Conservation (phyloP, 257 asterid genomes). For the Hygrophila difformis region DNA sequence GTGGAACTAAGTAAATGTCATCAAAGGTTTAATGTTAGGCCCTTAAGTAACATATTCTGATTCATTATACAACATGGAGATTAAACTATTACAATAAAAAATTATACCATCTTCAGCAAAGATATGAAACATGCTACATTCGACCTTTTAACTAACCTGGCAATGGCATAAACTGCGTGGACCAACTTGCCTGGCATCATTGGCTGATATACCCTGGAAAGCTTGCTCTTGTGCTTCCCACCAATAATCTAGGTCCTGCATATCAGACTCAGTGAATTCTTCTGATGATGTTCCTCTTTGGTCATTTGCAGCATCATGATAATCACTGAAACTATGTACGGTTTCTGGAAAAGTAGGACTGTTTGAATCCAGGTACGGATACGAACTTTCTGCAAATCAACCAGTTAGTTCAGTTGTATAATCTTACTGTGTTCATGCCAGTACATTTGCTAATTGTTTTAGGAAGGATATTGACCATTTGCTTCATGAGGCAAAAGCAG, state of each 20-base stretch:
- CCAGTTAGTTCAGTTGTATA: conserved; percentile 15
- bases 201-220: conserved; percentile 31
- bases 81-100: no score
- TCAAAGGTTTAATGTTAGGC: no score
- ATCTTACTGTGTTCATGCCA: conserved; percentile 23
- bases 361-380: conserved; percentile 12
- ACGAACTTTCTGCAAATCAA: conserved; percentile 22
- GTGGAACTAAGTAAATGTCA: background rate
- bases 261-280: conserved; percentile 18
- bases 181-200: conserved; percentile 60
- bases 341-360: conserved; percentile 15
- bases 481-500: conserved; percentile 88
- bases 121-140: no score
- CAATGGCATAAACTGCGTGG: conserved; percentile 64
- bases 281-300: conserved; percentile 19
- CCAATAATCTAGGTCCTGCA: conserved; percentile 34
- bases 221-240: conserved; percentile 46
- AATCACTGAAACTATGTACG: conserved; percentile 15
- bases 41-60: no score
- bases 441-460: conserved; percentile 21
- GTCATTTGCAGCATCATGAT: conserved; percentile 15
- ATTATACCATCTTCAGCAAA: no score
- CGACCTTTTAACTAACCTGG: conserved; percentile 47
- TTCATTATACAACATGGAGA: no score
- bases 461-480: conserved; percentile 28